These are phyloP conservation scores for Eutrema salsugineum DNA, from an alignment of 441 rosid genomes.

Conservation along the genomic window DNA sequence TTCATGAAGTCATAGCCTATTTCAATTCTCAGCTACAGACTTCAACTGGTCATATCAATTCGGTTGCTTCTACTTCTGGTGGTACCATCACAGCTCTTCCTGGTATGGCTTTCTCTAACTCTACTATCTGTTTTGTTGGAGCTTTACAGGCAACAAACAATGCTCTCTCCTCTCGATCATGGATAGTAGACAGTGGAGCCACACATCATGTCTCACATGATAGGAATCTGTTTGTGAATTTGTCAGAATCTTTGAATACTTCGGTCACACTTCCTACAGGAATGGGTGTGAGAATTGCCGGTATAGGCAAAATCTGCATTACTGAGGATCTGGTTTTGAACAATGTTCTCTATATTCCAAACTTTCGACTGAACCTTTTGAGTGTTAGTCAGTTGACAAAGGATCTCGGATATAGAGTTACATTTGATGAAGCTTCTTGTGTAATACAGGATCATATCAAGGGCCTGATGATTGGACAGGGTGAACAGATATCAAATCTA, in stretches of 20 bases:
- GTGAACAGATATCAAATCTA: background rate
- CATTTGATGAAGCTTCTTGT: background rate
- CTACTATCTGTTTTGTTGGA: no score
- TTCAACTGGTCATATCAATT: no score
- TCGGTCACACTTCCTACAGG: background rate
- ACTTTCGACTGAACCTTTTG: background rate
- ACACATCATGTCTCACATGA: no score
- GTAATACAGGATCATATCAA: background rate
- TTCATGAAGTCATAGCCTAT: no score
- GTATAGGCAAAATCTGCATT: background rate
- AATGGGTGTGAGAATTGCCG: background rate
- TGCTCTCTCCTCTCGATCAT: no score
- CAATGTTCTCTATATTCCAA: background rate
- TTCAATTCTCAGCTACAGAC: no score
- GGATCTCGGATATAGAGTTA: background rate
- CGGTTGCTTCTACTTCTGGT: no score
- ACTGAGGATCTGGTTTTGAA: background rate
- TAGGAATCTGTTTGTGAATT: background rate
- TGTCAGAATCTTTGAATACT: rapidly evolving
- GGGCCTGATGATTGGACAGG: background rate
- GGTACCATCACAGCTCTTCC: no score
- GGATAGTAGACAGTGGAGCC: no score
- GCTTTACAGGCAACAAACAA: no score
- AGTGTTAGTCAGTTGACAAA: background rate
- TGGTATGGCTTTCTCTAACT: no score